These are phyloP conservation scores for Colletotrichum sp. DNA, from an alignment of 2,329 filamentous ascomycete species.

Conservation along the genomic window DNA sequence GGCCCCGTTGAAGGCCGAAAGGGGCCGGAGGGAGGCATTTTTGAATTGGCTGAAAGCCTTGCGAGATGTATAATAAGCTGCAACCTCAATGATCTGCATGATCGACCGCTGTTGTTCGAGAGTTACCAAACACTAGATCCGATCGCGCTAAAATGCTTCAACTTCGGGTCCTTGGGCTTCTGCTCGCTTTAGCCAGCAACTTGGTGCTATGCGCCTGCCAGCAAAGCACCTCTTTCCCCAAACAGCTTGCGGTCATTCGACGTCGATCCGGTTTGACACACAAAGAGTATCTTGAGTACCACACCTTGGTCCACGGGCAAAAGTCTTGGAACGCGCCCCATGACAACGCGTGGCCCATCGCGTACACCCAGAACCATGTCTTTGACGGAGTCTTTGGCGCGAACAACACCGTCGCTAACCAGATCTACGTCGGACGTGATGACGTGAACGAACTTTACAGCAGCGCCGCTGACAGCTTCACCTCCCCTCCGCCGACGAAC, in stretches of 20 bases:
- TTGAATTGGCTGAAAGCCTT: not conserved
- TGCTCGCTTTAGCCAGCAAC: not conserved
- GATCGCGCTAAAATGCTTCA: not conserved
- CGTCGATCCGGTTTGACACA: not conserved
- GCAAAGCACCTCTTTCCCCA: not conserved
- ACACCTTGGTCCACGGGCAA: not conserved
- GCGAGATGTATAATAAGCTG: not conserved
- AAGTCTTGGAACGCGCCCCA: not conserved
- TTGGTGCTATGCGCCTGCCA: not conserved
- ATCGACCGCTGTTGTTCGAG: not conserved
- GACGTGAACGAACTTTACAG: not conserved
- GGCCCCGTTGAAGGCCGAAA: not conserved
- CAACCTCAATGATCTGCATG: not conserved
- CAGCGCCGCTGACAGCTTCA: not conserved
- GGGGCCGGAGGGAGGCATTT: not conserved
- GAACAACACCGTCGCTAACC: not conserved
- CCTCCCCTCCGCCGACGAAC: not conserved
- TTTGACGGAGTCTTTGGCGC: slow-evolving; percentile 5
- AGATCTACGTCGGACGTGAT: slow-evolving; percentile 1
- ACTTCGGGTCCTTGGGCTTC: not conserved
- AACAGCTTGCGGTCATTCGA: not conserved
- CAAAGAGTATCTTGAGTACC: slow-evolving; percentile 1
- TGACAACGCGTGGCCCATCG: not conserved
- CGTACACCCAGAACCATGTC: not conserved
- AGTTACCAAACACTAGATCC: not conserved